Conservation (phyloP, 208 protist genomes). For the Wallacemonas sp. region DNA sequence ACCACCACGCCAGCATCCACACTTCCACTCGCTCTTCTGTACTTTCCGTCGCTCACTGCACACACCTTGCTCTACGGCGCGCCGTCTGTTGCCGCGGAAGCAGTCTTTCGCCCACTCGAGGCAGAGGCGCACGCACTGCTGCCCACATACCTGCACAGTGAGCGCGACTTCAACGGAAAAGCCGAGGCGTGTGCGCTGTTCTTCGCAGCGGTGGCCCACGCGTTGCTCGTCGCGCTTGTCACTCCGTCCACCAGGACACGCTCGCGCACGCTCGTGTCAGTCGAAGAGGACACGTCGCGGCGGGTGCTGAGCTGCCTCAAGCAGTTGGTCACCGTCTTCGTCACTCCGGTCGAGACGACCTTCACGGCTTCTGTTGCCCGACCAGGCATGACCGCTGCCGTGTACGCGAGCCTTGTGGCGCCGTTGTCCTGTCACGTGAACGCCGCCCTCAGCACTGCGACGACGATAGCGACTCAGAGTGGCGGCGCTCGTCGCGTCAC, state of each 20-base stretch:
- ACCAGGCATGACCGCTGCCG: conserved; percentile 43
- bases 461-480: background rate
- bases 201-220: background rate
- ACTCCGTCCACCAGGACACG: background rate
- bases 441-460: conserved; percentile 2
- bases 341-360: conserved; percentile 30
- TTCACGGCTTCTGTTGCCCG: conserved; percentile 39
- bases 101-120: background rate
- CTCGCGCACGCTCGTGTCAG: background rate
- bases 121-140: background rate
- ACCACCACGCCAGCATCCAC: background rate
- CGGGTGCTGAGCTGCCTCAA: conserved; percentile 25
- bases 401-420: conserved; percentile 36
- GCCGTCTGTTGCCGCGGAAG: background rate
- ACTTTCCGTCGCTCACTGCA: conserved; percentile 2
- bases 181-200: conserved; percentile 6
- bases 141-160: background rate
- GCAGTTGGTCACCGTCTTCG: conserved; percentile 13
- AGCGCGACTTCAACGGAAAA: background rate
- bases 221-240: background rate
- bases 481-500: background rate
- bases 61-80: background rate
- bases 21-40: conserved; percentile 1
- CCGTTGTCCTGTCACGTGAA: conserved; percentile 26
- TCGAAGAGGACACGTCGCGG: background rate